These are phyloP conservation scores for Myrica gale DNA, from an alignment of 306 rosid genomes.

Conservation along the genomic window DNA sequence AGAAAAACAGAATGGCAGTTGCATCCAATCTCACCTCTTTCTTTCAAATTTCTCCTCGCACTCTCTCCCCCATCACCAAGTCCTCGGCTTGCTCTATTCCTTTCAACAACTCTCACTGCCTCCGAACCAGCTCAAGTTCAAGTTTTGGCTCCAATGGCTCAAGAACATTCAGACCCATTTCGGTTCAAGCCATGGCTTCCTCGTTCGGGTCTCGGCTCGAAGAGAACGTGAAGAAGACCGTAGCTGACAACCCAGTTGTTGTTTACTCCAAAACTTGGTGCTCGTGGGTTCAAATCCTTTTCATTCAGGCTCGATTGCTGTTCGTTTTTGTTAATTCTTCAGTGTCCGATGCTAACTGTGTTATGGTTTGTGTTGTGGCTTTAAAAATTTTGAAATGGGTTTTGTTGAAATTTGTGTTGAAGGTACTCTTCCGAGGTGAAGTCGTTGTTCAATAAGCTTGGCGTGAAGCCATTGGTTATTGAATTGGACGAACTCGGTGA, in stretches of 20 bases:
- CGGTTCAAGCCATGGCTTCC: conserved; percentile 59
- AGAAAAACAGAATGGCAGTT: conserved; percentile 45
- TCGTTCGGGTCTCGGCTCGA: conserved; percentile 96
- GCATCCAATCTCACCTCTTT: conserved; percentile 33
- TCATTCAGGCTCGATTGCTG: neutral
- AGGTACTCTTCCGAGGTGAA: conserved; percentile 93
- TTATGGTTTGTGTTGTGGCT: neutral
- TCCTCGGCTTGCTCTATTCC: conserved; percentile 33
- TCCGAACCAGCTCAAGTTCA: conserved; percentile 23
- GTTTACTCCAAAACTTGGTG: conserved; percentile 98
- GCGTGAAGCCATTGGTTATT: conserved; percentile 58
- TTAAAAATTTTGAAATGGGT: conserved; percentile 12
- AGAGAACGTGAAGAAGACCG: conserved; percentile 71
- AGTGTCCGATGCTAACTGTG: neutral
- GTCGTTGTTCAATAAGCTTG: conserved; percentile 71
- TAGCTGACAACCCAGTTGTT: conserved; percentile 66
- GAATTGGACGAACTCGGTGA: conserved; percentile 95
- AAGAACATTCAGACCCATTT: conserved; percentile 26
- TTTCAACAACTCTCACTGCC: conserved; percentile 17
- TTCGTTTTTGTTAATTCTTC: neutral
- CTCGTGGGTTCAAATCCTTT: conserved; percentile 53
- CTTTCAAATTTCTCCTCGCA: conserved; percentile 29
- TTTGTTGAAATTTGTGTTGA: neutral
- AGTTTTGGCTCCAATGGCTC: conserved; percentile 30
- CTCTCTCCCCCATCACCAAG: conserved; percentile 37